Conservation (phyloP, 768 basidiomycete species). For the Termitomyces sp. region DNA sequence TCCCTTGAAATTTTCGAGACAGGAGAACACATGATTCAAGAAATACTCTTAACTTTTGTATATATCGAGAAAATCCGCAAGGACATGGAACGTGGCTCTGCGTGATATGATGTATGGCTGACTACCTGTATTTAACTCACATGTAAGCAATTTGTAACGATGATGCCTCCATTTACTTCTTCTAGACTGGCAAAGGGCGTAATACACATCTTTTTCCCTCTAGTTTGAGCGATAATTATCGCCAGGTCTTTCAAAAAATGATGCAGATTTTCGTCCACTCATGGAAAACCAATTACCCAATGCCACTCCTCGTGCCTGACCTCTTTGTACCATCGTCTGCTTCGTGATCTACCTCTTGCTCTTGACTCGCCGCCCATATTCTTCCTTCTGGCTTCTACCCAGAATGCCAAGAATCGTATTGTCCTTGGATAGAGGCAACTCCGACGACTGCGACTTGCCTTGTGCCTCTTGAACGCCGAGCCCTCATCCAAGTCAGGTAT, state of each 20-base stretch:
- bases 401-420: background rate
- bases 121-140: background rate
- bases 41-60: slow-evolving; percentile 25
- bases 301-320: background rate
- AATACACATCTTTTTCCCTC: background rate
- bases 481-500: background rate
- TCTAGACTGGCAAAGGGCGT: background rate
- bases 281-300: background rate
- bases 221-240: background rate
- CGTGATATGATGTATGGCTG: background rate
- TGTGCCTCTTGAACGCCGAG: background rate
- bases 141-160: no score
- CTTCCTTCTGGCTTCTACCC: background rate
- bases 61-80: slow-evolving; percentile 24
- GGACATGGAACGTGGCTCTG: slow-evolving; percentile 6
- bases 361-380: background rate
- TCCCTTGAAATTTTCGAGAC: slow-evolving; percentile 15
- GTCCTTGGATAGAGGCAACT: background rate
- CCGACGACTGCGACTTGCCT: background rate
- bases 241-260: background rate
- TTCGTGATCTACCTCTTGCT: background rate
- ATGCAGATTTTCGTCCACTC: background rate
- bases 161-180: background rate
- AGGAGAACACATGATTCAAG: slow-evolving; percentile 22
- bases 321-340: background rate